Evolutionary conservation across 1,284 basidiomycete species (phyloP), one percentile per base, ranked within the genome.

Genomic region (Meripilus lineatus): DNA sequence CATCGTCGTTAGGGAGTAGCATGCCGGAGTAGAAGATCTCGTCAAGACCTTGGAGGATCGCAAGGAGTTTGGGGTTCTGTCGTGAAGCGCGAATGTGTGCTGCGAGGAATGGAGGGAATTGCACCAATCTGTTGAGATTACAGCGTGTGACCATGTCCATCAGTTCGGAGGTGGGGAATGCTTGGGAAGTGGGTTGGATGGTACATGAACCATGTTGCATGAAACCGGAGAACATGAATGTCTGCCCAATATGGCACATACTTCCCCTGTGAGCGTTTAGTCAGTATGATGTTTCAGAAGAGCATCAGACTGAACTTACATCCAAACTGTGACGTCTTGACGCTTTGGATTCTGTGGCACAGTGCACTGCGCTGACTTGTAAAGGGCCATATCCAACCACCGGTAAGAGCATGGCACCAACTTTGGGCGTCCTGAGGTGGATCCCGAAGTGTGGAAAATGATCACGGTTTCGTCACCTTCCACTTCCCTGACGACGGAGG

Each of bases 381-480:
- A 34, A 14, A 61, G 50, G 35, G 57, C 59, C 40, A 51, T 50
- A 44, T 58, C 45, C 14, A 60, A 51, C 61, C 61, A 63, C 32
- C 38, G 43, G 17, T 57, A 58, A 25, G 46, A 58, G 45, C 61
- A 61, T 11, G 51, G 58, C 3, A 63, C 56, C 5, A 63, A 51
- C 50, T 63, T 63, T 2, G 61, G 61, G 14, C 55, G 56, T 10
- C 61, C 59, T 3, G 81, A 84, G 13, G 84, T 86, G 23, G 82
- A 84, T 18, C 83, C 83, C 44, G 78, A 81, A 14, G 84, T 86
- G 59, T 86, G 83, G 69, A 84, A 85, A 43, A 84, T 67, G 66
- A 85, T 81, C 22, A 72, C 73, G 10, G 68, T 65, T 32, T 74
- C 70, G 44, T 52, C 48, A 64, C 35, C 59, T 58, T 34, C 73